A percentile compares a stretch with the other conserved stretches of the same genome.
These are phyloP conservation scores for Sphagnum magellanicum DNA, from an alignment of 228 moss, liverwort and hornwort species.

Conservation along the genomic window DNA sequence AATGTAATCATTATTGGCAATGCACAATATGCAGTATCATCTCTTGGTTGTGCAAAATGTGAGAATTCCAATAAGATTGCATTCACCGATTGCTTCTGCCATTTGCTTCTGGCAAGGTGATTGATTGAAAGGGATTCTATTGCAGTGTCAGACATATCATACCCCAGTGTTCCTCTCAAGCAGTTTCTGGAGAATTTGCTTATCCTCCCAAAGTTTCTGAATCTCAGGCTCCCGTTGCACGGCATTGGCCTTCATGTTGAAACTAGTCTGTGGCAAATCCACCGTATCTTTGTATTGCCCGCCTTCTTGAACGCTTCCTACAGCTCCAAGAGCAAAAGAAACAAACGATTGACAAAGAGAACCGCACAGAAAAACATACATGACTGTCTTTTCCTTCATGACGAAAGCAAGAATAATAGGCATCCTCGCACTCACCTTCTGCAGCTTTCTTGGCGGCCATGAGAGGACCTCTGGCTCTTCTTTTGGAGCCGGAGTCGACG, in stretches of 20 bases:
- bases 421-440: conserved; percentile 32
- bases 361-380: background rate
- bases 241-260: conserved; percentile 95
- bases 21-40: too few relatives aligned
- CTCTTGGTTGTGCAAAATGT: too few relatives aligned
- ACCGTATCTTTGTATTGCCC: conserved; percentile 90
- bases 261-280: conserved; percentile 83
- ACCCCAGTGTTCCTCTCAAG: conserved; percentile 76
- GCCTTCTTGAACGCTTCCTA: conserved; percentile 44
- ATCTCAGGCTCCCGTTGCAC: conserved; percentile 93
- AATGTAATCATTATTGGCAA: too few relatives aligned
- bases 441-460: conserved; percentile 74
- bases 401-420: background rate
- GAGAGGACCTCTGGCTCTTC: conserved; percentile 72
- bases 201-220: conserved; percentile 92
- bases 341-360: background rate
- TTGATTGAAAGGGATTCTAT: too few relatives aligned
- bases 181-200: conserved; percentile 73
- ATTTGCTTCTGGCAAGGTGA: too few relatives aligned
- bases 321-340: background rate
- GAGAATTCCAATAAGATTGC: too few relatives aligned
- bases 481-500: conserved; percentile 36
- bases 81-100: too few relatives aligned
- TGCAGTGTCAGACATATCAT: conserved; percentile 2
- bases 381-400: background rate